phyloP scores from a whole-genome alignment of 2,329 filamentous ascomycete species.

The Madurella fahalii region DNA sequence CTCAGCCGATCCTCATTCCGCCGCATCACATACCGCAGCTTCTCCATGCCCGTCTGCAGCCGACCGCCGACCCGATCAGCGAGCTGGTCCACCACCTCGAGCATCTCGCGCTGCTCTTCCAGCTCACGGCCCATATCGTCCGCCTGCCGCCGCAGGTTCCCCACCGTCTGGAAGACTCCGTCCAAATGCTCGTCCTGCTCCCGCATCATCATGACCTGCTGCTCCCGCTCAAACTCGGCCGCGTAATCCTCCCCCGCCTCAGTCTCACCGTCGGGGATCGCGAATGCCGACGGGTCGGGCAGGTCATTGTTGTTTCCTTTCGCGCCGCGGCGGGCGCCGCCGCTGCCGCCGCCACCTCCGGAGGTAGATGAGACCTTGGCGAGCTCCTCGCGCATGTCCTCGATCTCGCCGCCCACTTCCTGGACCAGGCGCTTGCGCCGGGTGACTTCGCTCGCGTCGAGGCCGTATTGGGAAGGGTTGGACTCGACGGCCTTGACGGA shows the following conservation, averaged over 20 bases:
- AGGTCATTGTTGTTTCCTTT: conserved; percentile 38
- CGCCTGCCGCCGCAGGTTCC: conserved; percentile 83
- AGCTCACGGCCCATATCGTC: conserved; percentile 94
- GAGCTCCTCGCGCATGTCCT: conserved; percentile 83
- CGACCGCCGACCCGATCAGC: conserved; percentile 85
- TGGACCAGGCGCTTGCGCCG: conserved; percentile 78
- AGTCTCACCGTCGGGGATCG: conserved; percentile 51
- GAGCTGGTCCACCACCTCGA: conserved; percentile 78
- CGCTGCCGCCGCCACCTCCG: neutral
- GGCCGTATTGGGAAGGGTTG: conserved; percentile 80
- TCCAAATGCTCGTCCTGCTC: conserved; percentile 94
- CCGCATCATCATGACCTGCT: conserved; percentile 86
- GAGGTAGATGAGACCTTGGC: conserved; percentile 38
- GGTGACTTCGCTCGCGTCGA: conserved; percentile 76
- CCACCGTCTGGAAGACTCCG: conserved; percentile 88
- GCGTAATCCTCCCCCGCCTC: conserved; percentile 52
- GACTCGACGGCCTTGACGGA: conserved; percentile 84
- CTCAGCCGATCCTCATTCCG: conserved; percentile 86
- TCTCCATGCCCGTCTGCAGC: conserved; percentile 80
- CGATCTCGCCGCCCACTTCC: conserved; percentile 84
- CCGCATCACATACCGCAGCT: conserved; percentile 77
- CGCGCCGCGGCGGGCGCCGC: conserved; percentile 18
- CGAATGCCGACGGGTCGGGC: conserved; percentile 52
- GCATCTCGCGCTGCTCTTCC: conserved; percentile 87
- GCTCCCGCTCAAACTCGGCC: conserved; percentile 81